Evolutionary conservation across 202 grass and related monocot genomes (phyloP).

Genomic region (Thinopyrum obtusiflorum): DNA sequence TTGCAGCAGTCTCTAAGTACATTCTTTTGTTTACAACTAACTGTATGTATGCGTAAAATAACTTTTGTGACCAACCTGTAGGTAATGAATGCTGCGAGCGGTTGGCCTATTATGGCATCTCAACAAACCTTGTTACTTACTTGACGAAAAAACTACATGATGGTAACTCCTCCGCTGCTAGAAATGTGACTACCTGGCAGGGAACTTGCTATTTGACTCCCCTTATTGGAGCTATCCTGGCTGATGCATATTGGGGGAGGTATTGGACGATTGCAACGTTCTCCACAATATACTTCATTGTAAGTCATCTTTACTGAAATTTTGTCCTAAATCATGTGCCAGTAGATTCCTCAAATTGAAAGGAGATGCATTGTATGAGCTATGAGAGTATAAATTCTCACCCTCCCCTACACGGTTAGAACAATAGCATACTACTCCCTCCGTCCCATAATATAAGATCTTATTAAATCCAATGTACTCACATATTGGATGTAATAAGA

Average conservation of each 20-base stretch:
- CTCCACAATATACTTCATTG: constrained; percentile 82
- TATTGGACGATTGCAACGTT: constrained; percentile 89
- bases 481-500: too few relatives aligned
- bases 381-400: not conserved
- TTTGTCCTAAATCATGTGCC: not conserved
- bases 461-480: too few relatives aligned
- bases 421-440: not conserved
- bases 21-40: constrained; percentile 9
- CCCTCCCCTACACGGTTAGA: not conserved
- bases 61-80: constrained; percentile 30
- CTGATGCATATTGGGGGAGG: constrained; percentile 85
- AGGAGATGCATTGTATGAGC: not conserved
- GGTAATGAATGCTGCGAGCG: constrained; percentile 90
- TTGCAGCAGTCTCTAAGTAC: not conserved
- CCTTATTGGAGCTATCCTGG: constrained; percentile 81
- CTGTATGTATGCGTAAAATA: not conserved
- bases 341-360: not conserved
- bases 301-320: constrained; percentile 44
- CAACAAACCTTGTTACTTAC: constrained; percentile 85
- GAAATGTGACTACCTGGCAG: constrained; percentile 77
- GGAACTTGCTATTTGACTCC: constrained; percentile 87
- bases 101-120: constrained; percentile 80
- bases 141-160: constrained; percentile 77
- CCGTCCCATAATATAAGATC: too few relatives aligned
- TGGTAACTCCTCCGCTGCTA: constrained; percentile 76